Base-by-base conservation (phyloP, 768 basidiomycete species). In the Auriscalpium microsporum region DNA sequence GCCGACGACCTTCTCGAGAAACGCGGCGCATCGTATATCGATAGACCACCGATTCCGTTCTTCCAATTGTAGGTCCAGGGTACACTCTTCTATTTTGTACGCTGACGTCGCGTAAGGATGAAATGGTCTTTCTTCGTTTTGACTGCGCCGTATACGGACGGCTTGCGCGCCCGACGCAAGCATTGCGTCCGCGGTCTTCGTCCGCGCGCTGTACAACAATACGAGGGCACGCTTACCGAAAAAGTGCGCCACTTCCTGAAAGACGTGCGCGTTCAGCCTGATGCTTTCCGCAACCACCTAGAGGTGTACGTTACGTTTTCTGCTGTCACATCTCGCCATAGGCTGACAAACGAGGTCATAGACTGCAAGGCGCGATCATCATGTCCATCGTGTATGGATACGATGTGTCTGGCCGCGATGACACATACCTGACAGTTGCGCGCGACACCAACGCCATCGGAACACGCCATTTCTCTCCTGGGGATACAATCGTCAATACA, bases 11-110 rank as follows among this genome's bases (percentile, higher is more conserved):
- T 82, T 7, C 68, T 82, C 21, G 77, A 79, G 38, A 64, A 66
- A 23, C 72, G 76, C 9, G 74, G 77, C 6, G 62, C 62, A 9
- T 73, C 76, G 42, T 80, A 80, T 57, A 78, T 78, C 3, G 77
- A 77, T 55, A 73, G 80, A 5, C 80, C 79, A 3, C n/a, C 16
- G 17, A 1, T 19, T 21, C 51, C 6, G 4, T 38, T 23, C 19
- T 52, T 33, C 6, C 9, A 44, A 19, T 23, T 21, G 9, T 9
- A 38, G 21, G 13, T 9, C 3, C 19, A 8, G 13, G 21, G 11
- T 7, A 28, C 28, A 3, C 16, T 38, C 23, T 11, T 10, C 9
- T 10, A 8, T n/a, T 40, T 28, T 3, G 16, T 19, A n/a, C 16
- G 5, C 10, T 52, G 17, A n/a, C 40, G 23, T 11, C 0, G 34